These are phyloP conservation scores for Phytophthora hibernalis DNA, from an alignment of 352 stramenopile species.

Conservation along the genomic window DNA sequence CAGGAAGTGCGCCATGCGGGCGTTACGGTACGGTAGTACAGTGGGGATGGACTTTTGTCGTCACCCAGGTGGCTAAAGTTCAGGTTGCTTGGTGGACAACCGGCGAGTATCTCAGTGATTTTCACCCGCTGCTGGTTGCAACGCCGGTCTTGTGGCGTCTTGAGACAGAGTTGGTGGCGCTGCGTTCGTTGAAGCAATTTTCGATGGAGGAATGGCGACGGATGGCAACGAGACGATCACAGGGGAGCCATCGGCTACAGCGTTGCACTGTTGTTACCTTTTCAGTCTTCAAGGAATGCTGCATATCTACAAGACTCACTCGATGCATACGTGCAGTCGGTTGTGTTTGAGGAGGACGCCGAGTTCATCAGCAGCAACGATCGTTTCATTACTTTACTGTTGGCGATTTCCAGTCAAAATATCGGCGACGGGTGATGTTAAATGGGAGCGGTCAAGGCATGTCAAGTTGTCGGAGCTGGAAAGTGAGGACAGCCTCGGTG, in stretches of 20 bases:
- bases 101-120: not conserved
- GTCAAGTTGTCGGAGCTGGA: not conserved
- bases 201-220: not conserved
- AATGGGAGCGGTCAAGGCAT: not conserved
- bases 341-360: not conserved
- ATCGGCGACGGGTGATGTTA: no score
- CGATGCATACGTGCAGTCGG: no score
- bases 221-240: not conserved
- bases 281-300: no score
- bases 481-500: not conserved
- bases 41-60: not conserved
- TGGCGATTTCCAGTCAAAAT: no score
- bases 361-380: no score
- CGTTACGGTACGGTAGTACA: not conserved
- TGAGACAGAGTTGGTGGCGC: no score
- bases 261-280: no score
- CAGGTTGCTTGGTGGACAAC: not conserved
- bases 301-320: no score
- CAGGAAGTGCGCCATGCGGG: slow-evolving; percentile 1
- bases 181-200: not conserved
- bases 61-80: not conserved
- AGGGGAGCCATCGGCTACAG: not conserved
- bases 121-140: not conserved
- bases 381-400: no score
- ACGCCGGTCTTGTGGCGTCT: not conserved